Conservation (phyloP, 106 monocot species). For the Narthecium ossifragum region DNA sequence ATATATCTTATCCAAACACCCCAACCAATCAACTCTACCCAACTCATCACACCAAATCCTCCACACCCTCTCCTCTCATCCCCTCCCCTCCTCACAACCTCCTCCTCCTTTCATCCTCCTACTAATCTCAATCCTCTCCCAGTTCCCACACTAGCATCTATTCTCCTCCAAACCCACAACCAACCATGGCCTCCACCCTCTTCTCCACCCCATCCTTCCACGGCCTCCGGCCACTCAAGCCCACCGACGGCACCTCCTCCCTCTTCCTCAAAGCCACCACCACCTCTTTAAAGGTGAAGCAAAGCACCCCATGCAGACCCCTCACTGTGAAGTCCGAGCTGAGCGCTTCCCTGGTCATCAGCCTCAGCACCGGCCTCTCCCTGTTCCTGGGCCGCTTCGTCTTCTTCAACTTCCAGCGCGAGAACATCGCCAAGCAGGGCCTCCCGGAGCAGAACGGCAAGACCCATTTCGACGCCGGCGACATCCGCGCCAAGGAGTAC, state of each 20-base stretch:
- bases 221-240: slow-evolving; percentile 38
- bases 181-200: slow-evolving; percentile 29
- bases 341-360: slow-evolving; percentile 72
- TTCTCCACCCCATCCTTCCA: slow-evolving; percentile 38
- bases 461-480: slow-evolving; percentile 93
- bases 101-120: too few species aligned
- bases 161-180: background rate
- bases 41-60: slow-evolving; percentile 7
- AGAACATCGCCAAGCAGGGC: slow-evolving; percentile 96
- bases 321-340: slow-evolving; percentile 46
- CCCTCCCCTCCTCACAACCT: slow-evolving; percentile 6
- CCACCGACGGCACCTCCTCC: slow-evolving; percentile 4
- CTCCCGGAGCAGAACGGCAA: slow-evolving; percentile 88
- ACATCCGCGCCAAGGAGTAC: slow-evolving; percentile 72
- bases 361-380: slow-evolving; percentile 89
- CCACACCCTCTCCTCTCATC: slow-evolving; percentile 1
- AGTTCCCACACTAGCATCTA: background rate
- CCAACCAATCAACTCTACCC: slow-evolving; percentile 18
- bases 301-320: background rate
- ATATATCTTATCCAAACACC: slow-evolving; percentile 13
- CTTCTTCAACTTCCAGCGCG: slow-evolving; percentile 99
- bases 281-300: background rate
- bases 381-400: slow-evolving; percentile 96
- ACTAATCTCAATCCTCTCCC: background rate
- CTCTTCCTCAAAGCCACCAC: slow-evolving; percentile 1